Base-by-base conservation (phyloP, 2,329 filamentous ascomycete genomes). In the Hypoxylon sp. region DNA sequence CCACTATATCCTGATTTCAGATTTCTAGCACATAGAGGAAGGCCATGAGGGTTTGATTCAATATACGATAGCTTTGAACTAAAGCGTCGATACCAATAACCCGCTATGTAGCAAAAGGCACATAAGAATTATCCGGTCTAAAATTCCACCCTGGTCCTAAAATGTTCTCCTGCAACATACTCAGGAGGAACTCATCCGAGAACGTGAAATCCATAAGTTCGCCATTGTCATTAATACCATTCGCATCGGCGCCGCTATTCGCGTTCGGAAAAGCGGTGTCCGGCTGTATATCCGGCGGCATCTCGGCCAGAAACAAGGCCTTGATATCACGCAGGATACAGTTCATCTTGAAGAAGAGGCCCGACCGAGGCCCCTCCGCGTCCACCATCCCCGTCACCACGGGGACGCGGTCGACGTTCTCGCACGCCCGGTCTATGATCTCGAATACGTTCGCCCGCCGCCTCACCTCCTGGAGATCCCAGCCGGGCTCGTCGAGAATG, bases 271-370 rank as follows among this genome's bases (percentile, higher is more conserved):
- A 62, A 14, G 51, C 22, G 8, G 54, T 22, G 40, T 13, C 46
- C 6, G 35, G 6, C 11, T 31, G 27, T 22, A 55, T 4, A 13
- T 68, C 27, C 2, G 51, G 56, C 6, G 60, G 63, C 71, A 72
- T 55, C 61, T 72, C 69, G 5, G 66, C 66, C 17, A 72, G 44
- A 42, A 77, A 73, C 31, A 77, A 25, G 5, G 56, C 57, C 65
- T 70, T 74, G 44, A 77, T 64, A 8, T 67, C 61, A 2, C 66
- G 69, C 3, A 77, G 42, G 6, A 76, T 46, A 4, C 55, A 27
- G 6, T 59, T 22, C 14, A 70, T 70, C 61, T 76, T 77, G 61
- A 72, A 72, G 54, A 75, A 73, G 33, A 76, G 58, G 7, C 74
- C 72, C 6, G 57, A 62, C 17, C 69, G 60, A 6, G 63, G 67